Percentiles rank a stretch among this genome's conserved stretches.
Conservation (phyloP, 305 asterid species). For the Plantago coronopus region DNA sequence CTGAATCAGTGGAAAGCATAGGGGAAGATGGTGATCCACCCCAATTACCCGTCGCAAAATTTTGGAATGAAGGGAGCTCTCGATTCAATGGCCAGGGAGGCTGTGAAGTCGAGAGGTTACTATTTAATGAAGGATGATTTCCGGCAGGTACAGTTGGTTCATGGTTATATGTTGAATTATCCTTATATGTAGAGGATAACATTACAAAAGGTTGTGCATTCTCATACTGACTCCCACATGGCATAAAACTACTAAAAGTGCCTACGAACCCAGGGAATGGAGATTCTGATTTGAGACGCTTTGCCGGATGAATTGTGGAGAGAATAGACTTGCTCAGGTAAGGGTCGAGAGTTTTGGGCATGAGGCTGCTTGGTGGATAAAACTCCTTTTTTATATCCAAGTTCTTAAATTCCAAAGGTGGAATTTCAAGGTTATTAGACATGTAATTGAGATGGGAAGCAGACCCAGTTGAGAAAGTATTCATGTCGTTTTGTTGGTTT, state of each 20-base stretch:
- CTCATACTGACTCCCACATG: conserved; percentile 33
- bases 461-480: conserved; percentile 30
- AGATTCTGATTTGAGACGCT: conserved; percentile 28
- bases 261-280: conserved; percentile 22
- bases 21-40: conserved; percentile 48
- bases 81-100: conserved; percentile 59
- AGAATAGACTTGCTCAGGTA: conserved; percentile 21
- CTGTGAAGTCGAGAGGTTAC: conserved; percentile 49
- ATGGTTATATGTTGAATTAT: conserved; percentile 27
- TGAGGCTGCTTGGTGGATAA: conserved; percentile 31
- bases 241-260: conserved; percentile 23
- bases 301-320: neutral
- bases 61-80: conserved; percentile 99
- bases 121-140: conserved; percentile 56
- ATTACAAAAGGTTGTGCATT: conserved; percentile 29
- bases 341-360: conserved; percentile 26
- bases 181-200: conserved; percentile 28
- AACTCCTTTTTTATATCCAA: conserved; percentile 26
- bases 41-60: conserved; percentile 26
- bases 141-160: conserved; percentile 30
- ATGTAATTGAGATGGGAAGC: conserved; percentile 27
- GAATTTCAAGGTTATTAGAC: conserved; percentile 35
- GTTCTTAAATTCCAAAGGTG: conserved; percentile 33
- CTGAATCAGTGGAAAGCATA: conserved; percentile 42
- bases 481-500: conserved; percentile 34